These are phyloP conservation scores for Graphilbum sp. DNA, from an alignment of 2,329 filamentous ascomycete species.

Conservation along the genomic window DNA sequence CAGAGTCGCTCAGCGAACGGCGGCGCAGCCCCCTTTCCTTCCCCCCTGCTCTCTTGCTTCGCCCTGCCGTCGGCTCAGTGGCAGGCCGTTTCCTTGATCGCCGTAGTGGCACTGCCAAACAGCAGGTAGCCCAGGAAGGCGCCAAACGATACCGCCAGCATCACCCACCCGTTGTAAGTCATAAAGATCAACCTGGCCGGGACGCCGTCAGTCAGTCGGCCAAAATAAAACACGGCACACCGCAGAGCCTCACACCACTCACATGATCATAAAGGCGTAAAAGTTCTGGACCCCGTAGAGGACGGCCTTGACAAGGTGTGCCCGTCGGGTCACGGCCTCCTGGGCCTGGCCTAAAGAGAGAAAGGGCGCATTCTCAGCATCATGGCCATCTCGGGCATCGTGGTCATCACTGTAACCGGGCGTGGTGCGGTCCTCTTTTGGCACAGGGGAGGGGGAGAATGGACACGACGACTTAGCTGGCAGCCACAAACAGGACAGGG, in stretches of 20 bases:
- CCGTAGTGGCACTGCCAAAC: slow-evolving; percentile 55
- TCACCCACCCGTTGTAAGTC: slow-evolving; percentile 99
- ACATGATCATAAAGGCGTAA: slow-evolving; percentile 99
- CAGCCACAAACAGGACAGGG: background rate
- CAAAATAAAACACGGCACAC: too few species aligned
- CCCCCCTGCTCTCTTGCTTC: background rate
- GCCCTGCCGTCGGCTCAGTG: slow-evolving; percentile 37
- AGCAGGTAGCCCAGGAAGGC: slow-evolving; percentile 76
- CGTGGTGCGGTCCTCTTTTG: background rate
- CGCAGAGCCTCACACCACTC: too few species aligned
- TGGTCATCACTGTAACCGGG: slow-evolving; percentile 1
- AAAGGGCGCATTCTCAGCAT: slow-evolving; percentile 48
- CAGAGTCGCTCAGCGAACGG: too few species aligned
- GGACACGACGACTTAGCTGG: slow-evolving; percentile 1
- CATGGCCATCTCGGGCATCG: slow-evolving; percentile 15
- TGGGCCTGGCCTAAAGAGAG: slow-evolving; percentile 58
- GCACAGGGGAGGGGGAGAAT: slow-evolving; percentile 1
- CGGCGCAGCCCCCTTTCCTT: too few species aligned
- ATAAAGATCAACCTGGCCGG: slow-evolving; percentile 77
- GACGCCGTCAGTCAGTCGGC: background rate
- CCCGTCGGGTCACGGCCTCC: slow-evolving; percentile 43
- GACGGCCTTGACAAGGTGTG: slow-evolving; percentile 61
- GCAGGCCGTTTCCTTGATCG: slow-evolving; percentile 78
- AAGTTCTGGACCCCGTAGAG: slow-evolving; percentile 92
- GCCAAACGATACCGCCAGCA: slow-evolving; percentile 78